These are phyloP conservation scores for Fusarium napiforme DNA, from an alignment of 2,329 filamentous ascomycete genomes.

Conservation along the genomic window DNA sequence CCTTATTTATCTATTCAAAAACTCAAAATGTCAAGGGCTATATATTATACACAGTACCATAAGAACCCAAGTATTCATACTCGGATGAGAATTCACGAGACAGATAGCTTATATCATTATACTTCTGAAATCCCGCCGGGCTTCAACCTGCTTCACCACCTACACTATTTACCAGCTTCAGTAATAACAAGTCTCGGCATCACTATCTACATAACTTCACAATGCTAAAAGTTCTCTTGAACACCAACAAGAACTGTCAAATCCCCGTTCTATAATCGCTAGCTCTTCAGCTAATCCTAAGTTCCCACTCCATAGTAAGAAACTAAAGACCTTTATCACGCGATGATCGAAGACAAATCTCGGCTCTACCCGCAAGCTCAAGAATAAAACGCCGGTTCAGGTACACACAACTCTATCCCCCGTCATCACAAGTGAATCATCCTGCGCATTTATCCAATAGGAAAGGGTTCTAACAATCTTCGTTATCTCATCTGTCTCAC, in stretches of 20 bases:
- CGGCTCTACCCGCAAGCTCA: not conserved
- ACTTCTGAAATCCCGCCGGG: too few relatives aligned
- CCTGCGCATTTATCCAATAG: not conserved
- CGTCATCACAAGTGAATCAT: not conserved
- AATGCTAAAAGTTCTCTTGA: not conserved
- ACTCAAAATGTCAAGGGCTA: not conserved
- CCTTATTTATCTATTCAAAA: accelerated
- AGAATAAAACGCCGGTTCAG: not conserved
- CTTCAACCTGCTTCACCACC: accelerated
- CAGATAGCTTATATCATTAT: not conserved
- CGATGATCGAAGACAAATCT: not conserved
- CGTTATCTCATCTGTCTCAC: not conserved
- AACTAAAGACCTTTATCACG: not conserved
- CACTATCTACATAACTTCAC: not conserved
- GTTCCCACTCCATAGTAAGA: not conserved
- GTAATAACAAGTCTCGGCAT: not conserved
- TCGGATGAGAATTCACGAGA: not conserved
- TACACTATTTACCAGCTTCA: accelerated
- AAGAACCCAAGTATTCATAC: accelerated
- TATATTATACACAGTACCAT: not conserved
- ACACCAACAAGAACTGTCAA: not conserved
- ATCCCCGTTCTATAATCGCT: accelerated
- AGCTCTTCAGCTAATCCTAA: not conserved
- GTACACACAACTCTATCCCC: not conserved
- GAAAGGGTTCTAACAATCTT: not conserved